phyloP scores from a whole-genome alignment of 2,329 filamentous ascomycete genomes.

The Scolecobasidium constrictum region DNA sequence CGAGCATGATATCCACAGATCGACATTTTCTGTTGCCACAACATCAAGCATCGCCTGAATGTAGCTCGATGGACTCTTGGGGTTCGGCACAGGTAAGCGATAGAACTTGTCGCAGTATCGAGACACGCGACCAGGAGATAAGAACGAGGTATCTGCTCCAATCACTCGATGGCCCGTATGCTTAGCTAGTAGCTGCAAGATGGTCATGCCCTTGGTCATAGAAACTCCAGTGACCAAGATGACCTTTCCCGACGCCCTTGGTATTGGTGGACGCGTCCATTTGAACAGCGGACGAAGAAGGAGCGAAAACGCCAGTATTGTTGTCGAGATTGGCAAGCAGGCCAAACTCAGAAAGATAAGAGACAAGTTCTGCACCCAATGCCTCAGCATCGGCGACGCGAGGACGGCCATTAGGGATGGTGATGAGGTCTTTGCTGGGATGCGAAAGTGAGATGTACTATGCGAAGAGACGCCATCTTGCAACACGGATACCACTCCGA shows the following conservation, averaged over 20 bases:
- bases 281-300: not conserved
- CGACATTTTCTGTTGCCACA: slow-evolving; percentile 47
- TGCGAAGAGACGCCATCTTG: not conserved
- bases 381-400: no score
- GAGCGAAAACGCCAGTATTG: slow-evolving; percentile 12
- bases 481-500: no score
- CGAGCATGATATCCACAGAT: slow-evolving; percentile 66
- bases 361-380: slow-evolving; percentile 12
- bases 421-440: slow-evolving; percentile 13
- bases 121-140: slow-evolving; percentile 48
- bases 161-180: slow-evolving; percentile 61
- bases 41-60: slow-evolving; percentile 46
- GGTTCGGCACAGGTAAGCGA: slow-evolving; percentile 28
- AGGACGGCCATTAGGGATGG: no score
- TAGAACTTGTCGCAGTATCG: slow-evolving; percentile 45
- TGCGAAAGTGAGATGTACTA: not conserved
- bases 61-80: slow-evolving; percentile 36
- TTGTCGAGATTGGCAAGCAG: slow-evolving; percentile 19
- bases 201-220: slow-evolving; percentile 57
- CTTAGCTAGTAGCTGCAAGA: slow-evolving; percentile 55
- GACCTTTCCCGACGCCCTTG: slow-evolving; percentile 36
- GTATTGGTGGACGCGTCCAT: slow-evolving; percentile 20
- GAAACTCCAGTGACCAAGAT: slow-evolving; percentile 63
- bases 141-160: slow-evolving; percentile 50
- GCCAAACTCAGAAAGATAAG: slow-evolving; percentile 30